A percentile compares a stretch with the other conserved stretches of the same genome.
These are phyloP conservation scores for Ilyonectria mors-panacis DNA, from an alignment of 2,329 filamentous ascomycete genomes.

Conservation along the genomic window DNA sequence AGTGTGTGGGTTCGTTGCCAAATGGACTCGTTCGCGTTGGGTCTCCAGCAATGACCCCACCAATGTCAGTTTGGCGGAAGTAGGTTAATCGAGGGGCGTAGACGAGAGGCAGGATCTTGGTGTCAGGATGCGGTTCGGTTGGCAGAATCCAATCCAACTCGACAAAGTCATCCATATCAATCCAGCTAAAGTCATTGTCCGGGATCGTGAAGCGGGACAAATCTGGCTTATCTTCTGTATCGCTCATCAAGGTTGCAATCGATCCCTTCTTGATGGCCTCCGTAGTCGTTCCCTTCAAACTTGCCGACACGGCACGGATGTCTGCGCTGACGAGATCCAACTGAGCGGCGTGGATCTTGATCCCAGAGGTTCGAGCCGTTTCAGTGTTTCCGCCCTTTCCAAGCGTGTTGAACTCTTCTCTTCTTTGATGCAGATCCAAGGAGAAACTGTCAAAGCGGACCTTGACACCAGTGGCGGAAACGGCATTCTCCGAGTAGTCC, in stretches of 20 bases:
- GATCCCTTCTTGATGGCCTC: conserved; percentile 80
- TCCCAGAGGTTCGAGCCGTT: conserved; percentile 80
- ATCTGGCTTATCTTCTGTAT: conserved; percentile 74
- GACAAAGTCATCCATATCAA: conserved; percentile 99
- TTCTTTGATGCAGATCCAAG: conserved; percentile 93
- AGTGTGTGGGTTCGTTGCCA: conserved; percentile 92
- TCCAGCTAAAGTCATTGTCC: conserved; percentile 95
- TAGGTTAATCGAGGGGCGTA: conserved; percentile 97
- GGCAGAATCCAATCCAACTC: conserved; percentile 97
- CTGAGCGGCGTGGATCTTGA: conserved; percentile 96
- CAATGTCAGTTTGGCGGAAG: conserved; percentile 96
- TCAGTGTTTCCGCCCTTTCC: conserved; percentile 83
- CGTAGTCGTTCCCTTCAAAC: conserved; percentile 83
- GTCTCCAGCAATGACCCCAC: conserved; percentile 83
- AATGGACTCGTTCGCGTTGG: conserved; percentile 89
- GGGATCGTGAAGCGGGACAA: conserved; percentile 94
- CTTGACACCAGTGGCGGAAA: conserved; percentile 96
- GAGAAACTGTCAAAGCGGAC: conserved; percentile 97
- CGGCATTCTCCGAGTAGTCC: conserved; percentile 81
- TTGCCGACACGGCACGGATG: conserved; percentile 92
- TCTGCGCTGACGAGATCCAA: conserved; percentile 93
- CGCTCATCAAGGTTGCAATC: conserved; percentile 64
- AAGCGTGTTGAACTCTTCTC: conserved; percentile 90
- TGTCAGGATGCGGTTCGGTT: conserved; percentile 90
- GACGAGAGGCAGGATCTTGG: conserved; percentile 92